Base-by-base conservation (phyloP, 2,329 filamentous ascomycete species). In the Zarea fungicola region DNA sequence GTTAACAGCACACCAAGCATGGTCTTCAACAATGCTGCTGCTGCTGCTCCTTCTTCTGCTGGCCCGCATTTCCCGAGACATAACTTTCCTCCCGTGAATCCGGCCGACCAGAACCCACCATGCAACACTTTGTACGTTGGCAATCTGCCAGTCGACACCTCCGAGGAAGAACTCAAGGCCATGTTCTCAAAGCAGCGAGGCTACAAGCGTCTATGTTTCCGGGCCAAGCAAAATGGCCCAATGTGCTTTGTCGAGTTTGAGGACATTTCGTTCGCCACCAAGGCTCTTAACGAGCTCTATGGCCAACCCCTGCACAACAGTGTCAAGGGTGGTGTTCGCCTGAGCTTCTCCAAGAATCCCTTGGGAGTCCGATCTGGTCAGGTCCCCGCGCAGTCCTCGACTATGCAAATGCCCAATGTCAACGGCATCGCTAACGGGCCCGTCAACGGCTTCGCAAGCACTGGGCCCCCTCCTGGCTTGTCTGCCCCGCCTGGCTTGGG, bases 181-280 rank as follows among this genome's bases (percentile, higher is more conserved):
- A 79, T 96, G 62, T 99, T 99, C 63, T 90, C 86, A 22, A 92
- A 91, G 68, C 89, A 95, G 65, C 84, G 91, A 41, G 93, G 93
- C 4, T 99, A 96, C 73, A 97, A 95, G 70, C 81, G 93, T 23
- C 81, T 99, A 7, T 96, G 90, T 63, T 96, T 96, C 75, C 81
- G 92, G 28, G 95, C 90, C 47, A 97, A 97, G 72, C 82, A 88
- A 56, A 96, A 96, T 58, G 92, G 92, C 0, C 92, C 92, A 2
- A 97, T 97, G 91, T 97, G 93, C 64, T 97, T 97, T 66, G 93
- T 99, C 31, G 93, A 99, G 66, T 99, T 97, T 58, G 92, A 97
- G 61, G 91, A 96, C 60, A 78, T 95, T 10, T 87, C 88, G 2
- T 92, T 89, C 61, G 92, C 93, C 1, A 96, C 92, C 35, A 95